Evolutionary conservation across 805 yeast genomes (phyloP), one percentile per base, ranked within the genome.

Genomic region (Schwanniomyces pseudopolymorphus): DNA sequence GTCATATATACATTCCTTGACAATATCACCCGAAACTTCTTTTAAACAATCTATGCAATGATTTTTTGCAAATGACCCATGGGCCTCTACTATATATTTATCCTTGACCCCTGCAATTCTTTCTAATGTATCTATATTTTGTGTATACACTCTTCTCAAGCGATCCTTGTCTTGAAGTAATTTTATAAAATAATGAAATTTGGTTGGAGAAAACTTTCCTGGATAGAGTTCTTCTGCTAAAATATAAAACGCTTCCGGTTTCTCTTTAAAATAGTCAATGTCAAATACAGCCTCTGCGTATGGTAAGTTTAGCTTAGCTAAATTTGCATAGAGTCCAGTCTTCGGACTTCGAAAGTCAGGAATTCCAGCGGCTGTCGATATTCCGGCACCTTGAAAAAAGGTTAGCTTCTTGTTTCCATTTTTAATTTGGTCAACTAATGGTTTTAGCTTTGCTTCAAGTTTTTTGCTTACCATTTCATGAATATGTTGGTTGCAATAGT

Each of bases 221-320:
- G 99, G 99, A 57, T 84, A 89, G 42, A 92, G 69, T 56, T 90
- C 97, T 13, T 80, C 80, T 0, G 96, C 95, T 43, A 92, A 71
- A 0, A 87, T 80, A 59, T 87, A 90, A 60, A 92, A 92, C 0
- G 97, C 94, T 49, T 80, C 75, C 0, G 98, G 98, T 43, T 79
- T 78, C 46, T 85, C 73, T 39, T 76, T 69, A 65, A 89, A 89
- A 61, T 80, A 92, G 16, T 84, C 91, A 36, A 92, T 84, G 60
- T 91, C 97, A 62, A 92, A 92, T 1, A 92, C 97, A 0, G 97
- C 97, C 61, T 92, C 99, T 0, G 97, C 94, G 61, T 81, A 90
- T 5, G 98, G 98, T 41, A 92, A 70, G 28, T 87, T 76, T 33
- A 91, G 72, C 52, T 81, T 75, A 17, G 85, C 75, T 43, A 92